A percentile compares a stretch with the other conserved stretches of the same genome.
phyloP scores from a whole-genome alignment of 352 stramenopile genomes.

The Phytophthora boehmeriae region DNA sequence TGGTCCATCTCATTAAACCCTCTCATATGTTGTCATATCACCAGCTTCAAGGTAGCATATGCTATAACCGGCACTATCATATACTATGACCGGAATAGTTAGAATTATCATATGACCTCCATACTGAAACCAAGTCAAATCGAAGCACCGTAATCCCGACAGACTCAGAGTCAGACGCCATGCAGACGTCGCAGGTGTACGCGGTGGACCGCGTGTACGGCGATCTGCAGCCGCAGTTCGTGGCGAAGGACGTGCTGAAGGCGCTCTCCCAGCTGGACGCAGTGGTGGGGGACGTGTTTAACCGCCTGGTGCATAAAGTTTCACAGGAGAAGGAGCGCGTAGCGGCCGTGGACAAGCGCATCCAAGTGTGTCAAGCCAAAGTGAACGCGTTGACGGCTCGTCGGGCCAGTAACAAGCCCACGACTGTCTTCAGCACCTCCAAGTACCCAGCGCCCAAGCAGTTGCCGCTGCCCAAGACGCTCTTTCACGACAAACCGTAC shows the following conservation, averaged over 20 bases:
- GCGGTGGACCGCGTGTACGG: conserved; percentile 87
- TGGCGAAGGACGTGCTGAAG: conserved; percentile 87
- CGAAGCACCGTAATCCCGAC: no score
- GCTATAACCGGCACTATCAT: no score
- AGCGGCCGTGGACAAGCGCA: conserved; percentile 71
- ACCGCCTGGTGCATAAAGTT: conserved; percentile 79
- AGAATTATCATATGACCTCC: no score
- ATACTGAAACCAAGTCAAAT: no score
- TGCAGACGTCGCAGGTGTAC: conserved; percentile 90
- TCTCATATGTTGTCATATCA: no score
- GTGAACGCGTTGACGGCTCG: conserved; percentile 84
- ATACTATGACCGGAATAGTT: no score
- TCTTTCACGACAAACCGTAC: conserved; percentile 88
- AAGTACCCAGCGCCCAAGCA: conserved; percentile 84
- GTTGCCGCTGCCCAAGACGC: conserved; percentile 68
- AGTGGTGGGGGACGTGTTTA: conserved; percentile 87
- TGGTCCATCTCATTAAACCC: no score
- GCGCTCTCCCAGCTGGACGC: conserved; percentile 84
- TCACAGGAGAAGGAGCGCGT: conserved; percentile 82
- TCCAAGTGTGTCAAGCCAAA: conserved; percentile 83
- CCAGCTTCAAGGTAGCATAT: no score
- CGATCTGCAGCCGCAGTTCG: conserved; percentile 84
- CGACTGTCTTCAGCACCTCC: conserved; percentile 89
- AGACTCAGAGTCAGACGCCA: conserved; percentile 32
- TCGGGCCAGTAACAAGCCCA: conserved; percentile 84